Evolutionary conservation across 1,284 basidiomycete genomes (phyloP), one percentile per base, ranked within the genome.

Genomic region (Ustilago nuda): DNA sequence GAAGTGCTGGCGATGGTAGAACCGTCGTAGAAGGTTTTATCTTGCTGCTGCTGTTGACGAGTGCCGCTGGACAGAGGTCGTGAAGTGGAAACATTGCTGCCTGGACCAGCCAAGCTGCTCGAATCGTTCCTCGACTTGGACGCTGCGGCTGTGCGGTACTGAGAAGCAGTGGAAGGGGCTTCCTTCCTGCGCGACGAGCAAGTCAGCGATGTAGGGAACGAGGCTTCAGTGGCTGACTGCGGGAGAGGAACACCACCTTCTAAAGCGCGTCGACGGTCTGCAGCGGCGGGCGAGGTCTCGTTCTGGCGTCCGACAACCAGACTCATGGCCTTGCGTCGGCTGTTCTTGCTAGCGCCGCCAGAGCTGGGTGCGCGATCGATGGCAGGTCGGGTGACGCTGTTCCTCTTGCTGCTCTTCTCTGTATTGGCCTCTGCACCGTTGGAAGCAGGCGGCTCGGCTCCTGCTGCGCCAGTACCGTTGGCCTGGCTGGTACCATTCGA

Each of bases 311-410:
- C 79, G 1, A 82, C 79, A 27, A 83, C 82, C 0, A 83, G 68
- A 56, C 80, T 82, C 76, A 83, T 78, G 8, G 82, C 80, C 56
- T 83, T 83, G 33, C 82, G 68, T n/a, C 82, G 66, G 52, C 71
- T 69, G 58, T 57, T 63, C 43, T 52, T 74, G 45, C 32, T 27
- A 11, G 46, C 56, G 27, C 59, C 50, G 33, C 55, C 61, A 9
- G 69, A 61, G 65, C 74, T 77, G 17, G 67, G 63, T 8, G 70
- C 68, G 11, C 67, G 68, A 5, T 79, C 71, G 3, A 62, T 52
- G 12, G 61, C 58, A 19, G 72, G 46, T 12, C 66, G 71, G 2
- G 57, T 51, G 3, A 62, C 66, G 51, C 74, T 72, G 69, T 64
- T 67, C 39, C 73, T 53, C 48, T 76, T 76, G 61, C 64, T 65